phyloP scores from a whole-genome alignment of 1,139 yeast species.

The Pichia sp. region DNA sequence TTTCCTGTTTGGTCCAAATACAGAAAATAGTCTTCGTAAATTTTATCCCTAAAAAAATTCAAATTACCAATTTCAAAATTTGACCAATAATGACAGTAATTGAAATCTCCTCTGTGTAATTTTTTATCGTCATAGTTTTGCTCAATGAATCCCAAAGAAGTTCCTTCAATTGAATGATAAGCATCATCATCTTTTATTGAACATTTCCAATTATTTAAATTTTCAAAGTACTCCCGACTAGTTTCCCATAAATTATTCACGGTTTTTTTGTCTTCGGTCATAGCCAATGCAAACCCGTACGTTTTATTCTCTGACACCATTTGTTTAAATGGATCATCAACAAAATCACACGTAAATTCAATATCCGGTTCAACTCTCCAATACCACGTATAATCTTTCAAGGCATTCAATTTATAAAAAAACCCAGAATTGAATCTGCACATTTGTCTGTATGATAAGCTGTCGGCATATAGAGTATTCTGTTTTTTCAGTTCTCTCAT shows the following conservation, averaged over 20 bases:
- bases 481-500: constrained; percentile 38
- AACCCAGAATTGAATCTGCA: constrained; percentile 70
- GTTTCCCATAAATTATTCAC: constrained; percentile 57
- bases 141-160: constrained; percentile 59
- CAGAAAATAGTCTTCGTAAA: constrained; percentile 63
- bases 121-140: constrained; percentile 21
- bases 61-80: constrained; percentile 81
- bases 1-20: constrained; percentile 72
- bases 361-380: constrained; percentile 76
- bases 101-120: constrained; percentile 48
- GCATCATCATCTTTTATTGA: constrained; percentile 22
- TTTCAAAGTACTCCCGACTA: constrained; percentile 40
- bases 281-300: constrained; percentile 58
- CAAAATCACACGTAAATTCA: constrained; percentile 54
- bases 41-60: constrained; percentile 65
- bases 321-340: constrained; percentile 56
- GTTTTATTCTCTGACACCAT: constrained; percentile 54
- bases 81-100: constrained; percentile 88
- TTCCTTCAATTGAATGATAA: constrained; percentile 20
- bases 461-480: constrained; percentile 50
- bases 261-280: constrained; percentile 46
- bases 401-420: constrained; percentile 52
- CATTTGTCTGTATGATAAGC: constrained; percentile 62
- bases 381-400: constrained; percentile 57
- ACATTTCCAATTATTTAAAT: constrained; percentile 16